These are phyloP conservation scores for Pharnaceum exiguum DNA, from an alignment of 148 eudicot genomes.

Conservation along the genomic window DNA sequence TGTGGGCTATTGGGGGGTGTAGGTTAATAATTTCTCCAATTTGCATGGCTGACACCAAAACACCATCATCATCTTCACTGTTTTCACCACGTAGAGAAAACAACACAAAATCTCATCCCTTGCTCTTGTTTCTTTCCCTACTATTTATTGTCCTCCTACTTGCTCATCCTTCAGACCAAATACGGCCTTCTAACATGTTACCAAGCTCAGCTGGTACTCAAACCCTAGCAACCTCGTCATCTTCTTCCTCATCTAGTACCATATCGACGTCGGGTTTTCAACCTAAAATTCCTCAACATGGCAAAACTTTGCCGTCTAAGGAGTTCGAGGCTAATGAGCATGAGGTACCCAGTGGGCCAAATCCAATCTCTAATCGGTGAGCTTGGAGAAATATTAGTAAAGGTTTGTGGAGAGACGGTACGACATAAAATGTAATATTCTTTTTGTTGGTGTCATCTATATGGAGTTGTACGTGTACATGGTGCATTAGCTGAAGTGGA, in stretches of 20 bases:
- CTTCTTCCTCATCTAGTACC: constrained; percentile 12
- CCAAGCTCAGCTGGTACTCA: constrained; percentile 11
- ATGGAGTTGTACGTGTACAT: background rate
- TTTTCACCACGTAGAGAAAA: constrained; percentile 7
- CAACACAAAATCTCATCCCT: constrained; percentile 33
- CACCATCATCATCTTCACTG: constrained; percentile 14
- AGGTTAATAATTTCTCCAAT: constrained; percentile 27
- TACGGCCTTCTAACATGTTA: constrained; percentile 21
- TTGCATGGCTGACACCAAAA: constrained; percentile 60
- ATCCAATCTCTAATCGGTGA: constrained; percentile 78
- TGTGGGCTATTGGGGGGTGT: constrained; percentile 68
- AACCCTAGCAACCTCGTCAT: constrained; percentile 12
- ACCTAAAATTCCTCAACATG: constrained; percentile 16
- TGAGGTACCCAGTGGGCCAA: constrained; percentile 92
- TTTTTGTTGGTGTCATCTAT: background rate
- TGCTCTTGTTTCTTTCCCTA: constrained; percentile 27
- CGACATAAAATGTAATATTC: constrained; percentile 12
- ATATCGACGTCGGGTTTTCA: constrained; percentile 12
- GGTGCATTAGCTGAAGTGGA: constrained; percentile 21
- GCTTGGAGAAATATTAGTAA: too few relatives aligned
- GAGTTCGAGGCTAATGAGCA: constrained; percentile 53
- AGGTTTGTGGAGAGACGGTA: too few relatives aligned
- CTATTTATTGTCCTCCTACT: constrained; percentile 35
- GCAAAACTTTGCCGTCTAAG: constrained; percentile 21
- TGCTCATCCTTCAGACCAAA: constrained; percentile 26